These are phyloP conservation scores for Carpinus fangiana DNA, from an alignment of 306 rosid genomes.

Conservation along the genomic window DNA sequence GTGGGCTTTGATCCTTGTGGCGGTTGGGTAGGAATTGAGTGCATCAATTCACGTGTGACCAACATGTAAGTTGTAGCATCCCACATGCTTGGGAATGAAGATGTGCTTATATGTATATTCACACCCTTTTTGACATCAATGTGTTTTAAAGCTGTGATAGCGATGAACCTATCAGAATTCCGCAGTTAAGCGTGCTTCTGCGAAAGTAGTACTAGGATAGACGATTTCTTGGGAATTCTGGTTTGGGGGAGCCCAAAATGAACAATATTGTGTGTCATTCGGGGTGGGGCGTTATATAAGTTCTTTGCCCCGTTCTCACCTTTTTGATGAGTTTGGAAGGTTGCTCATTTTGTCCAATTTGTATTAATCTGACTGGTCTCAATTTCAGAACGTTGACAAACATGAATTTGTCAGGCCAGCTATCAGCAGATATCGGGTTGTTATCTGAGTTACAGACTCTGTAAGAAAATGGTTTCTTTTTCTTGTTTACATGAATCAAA, in stretches of 20 bases:
- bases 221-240: too few relatives aligned
- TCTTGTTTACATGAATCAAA: neutral
- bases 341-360: neutral
- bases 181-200: too few relatives aligned
- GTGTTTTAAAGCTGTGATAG: too few relatives aligned
- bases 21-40: slow-evolving; percentile 47
- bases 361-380: neutral
- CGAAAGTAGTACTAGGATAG: too few relatives aligned
- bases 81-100: too few relatives aligned
- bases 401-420: neutral
- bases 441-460: neutral
- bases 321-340: neutral
- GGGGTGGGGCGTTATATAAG: too few relatives aligned
- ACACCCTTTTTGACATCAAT: too few relatives aligned
- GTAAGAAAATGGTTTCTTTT: neutral
- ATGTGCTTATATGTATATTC: too few relatives aligned
- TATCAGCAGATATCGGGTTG: slow-evolving; percentile 1
- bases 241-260: too few relatives aligned
- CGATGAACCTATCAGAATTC: too few relatives aligned
- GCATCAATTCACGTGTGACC: slow-evolving; percentile 28
- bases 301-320: neutral
- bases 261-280: too few relatives aligned
- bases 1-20: slow-evolving; percentile 41
- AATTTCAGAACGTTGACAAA: neutral
- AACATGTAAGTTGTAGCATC: slow-evolving; percentile 27